Percentiles rank a stretch among this genome's conserved stretches.
Evolutionary conservation across 371 early-diverging fungal species (phyloP).

Genomic region (Mucor ambiguus): DNA sequence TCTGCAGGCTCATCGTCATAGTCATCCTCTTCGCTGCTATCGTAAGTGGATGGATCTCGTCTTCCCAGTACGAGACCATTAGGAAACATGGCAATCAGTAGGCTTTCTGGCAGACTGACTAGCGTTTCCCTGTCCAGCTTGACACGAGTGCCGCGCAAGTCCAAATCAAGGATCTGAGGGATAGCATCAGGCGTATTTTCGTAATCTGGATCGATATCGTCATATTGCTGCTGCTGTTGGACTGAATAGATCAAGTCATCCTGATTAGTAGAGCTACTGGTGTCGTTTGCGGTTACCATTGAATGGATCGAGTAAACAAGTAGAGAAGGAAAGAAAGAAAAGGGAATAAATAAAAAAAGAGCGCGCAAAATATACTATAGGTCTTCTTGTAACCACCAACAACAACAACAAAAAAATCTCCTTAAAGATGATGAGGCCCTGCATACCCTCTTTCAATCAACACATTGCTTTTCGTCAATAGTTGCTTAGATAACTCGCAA

Average conservation of each 20-base stretch:
- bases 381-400: neutral
- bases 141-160: conserved; percentile 68
- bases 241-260: conserved; percentile 27
- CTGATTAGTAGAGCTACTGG: neutral
- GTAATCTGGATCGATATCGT: conserved; percentile 35
- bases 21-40: conserved; percentile 45
- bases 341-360: neutral
- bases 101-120: conserved; percentile 68
- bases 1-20: conserved; percentile 43
- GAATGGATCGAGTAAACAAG: neutral
- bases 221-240: conserved; percentile 25
- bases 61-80: conserved; percentile 67
- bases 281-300: conserved; percentile 2
- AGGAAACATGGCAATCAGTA: conserved; percentile 79
- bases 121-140: conserved; percentile 71
- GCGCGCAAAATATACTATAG: neutral
- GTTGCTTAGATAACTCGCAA: no score
- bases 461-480: no score
- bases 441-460: no score
- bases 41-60: conserved; percentile 26
- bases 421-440: neutral
- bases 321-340: neutral
- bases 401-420: neutral
- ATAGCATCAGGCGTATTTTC: conserved; percentile 38
- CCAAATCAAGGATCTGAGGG: conserved; percentile 63